Evolutionary conservation across 2,329 filamentous ascomycete species (phyloP), one percentile per base, ranked within the genome.

Genomic region (Ceratocystis lukuohia): DNA sequence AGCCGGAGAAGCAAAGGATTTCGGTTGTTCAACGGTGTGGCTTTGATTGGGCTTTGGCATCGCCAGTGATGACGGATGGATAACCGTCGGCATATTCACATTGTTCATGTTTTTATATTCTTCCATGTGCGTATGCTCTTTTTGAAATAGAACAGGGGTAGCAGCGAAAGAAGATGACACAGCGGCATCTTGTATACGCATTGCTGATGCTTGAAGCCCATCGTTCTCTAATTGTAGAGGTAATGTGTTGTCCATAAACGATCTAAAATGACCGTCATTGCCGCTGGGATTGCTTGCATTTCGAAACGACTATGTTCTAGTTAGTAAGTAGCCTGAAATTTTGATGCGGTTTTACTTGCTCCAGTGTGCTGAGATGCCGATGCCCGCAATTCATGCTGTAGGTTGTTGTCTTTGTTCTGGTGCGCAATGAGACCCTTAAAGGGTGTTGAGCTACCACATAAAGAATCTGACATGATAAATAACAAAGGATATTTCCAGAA

Each of bases 401-500:
- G 74, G 69, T 75, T 76, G 62, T 74, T 72, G 70, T 78, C 76
- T 57, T 74, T 74, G n/a, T 73, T 72, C 63, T 78, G 76, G 48
- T 78, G 76, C 7, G 78, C 76, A 22, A 76, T 70, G 53, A 79
- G 73, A 12, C 73, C 75, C 72, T 79, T 79, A 66, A 79, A 78
- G 45, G 77, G 76, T 62, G 75, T 76, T 1, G 74, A 73, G 44
- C 76, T 77, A 68, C 76, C 76, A 69, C 77, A 79, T 8, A 76
- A 76, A 66, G 73, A 73, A 64, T 78, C 76, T 46, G 76, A 73
- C 77, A 79, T 79, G 20, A n/a, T 46, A 41, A 22, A n/a, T 59
- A 53, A 22, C 59, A 46, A 20, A 28, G 20, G 20, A 10, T 28
- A 37, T 59, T 2, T 33, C 7, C 17, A 37, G 56, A 59, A 41